Percentiles rank a stretch among this genome's conserved stretches.
phyloP scores from a whole-genome alignment of 768 basidiomycete genomes.

The Lentinula guzmanii region DNA sequence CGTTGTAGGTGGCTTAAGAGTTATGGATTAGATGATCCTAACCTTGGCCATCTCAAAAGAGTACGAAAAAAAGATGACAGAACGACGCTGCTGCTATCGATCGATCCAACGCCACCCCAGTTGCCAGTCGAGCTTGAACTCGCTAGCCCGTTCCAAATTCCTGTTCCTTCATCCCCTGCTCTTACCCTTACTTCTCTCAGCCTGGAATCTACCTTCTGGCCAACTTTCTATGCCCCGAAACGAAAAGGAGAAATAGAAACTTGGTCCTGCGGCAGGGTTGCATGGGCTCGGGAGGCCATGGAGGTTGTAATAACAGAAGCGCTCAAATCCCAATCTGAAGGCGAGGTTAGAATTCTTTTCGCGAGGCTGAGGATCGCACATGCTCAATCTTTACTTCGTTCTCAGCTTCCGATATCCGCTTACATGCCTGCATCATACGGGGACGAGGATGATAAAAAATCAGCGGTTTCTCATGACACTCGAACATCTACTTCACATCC shows the following conservation, averaged over 20 bases:
- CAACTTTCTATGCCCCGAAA: slow-evolving; percentile 67
- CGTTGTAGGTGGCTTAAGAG: slow-evolving; percentile 62
- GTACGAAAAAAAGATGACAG: slow-evolving; percentile 48
- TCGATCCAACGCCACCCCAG: slow-evolving; percentile 29
- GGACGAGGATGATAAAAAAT: slow-evolving; percentile 11
- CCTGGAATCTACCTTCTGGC: slow-evolving; percentile 79
- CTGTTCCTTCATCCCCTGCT: slow-evolving; percentile 65
- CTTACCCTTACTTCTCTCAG: slow-evolving; percentile 58
- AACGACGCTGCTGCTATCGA: slow-evolving; percentile 51
- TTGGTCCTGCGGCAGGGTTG: slow-evolving; percentile 61
- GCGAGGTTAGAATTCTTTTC: slow-evolving; percentile 47
- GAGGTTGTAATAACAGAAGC: slow-evolving; percentile 45
- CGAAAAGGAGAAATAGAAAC: slow-evolving; percentile 59
- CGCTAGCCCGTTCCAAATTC: slow-evolving; percentile 44
- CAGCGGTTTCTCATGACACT: slow-evolving; percentile 55
- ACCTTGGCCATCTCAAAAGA: slow-evolving; percentile 72
- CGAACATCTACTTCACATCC: slow-evolving; percentile 66
- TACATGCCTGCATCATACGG: slow-evolving; percentile 56
- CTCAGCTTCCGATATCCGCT: slow-evolving; percentile 70
- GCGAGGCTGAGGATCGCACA: neutral
- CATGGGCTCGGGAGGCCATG: slow-evolving; percentile 77
- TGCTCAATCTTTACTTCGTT: neutral
- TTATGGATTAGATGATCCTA: slow-evolving; percentile 50
- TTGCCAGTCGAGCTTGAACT: slow-evolving; percentile 47
- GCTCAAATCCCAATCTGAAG: slow-evolving; percentile 32